Percentiles rank a stretch among this genome's conserved stretches.
These are phyloP conservation scores for Smallanthus sonchifolius DNA, from an alignment of 129 eudicot genomes.

Conservation along the genomic window DNA sequence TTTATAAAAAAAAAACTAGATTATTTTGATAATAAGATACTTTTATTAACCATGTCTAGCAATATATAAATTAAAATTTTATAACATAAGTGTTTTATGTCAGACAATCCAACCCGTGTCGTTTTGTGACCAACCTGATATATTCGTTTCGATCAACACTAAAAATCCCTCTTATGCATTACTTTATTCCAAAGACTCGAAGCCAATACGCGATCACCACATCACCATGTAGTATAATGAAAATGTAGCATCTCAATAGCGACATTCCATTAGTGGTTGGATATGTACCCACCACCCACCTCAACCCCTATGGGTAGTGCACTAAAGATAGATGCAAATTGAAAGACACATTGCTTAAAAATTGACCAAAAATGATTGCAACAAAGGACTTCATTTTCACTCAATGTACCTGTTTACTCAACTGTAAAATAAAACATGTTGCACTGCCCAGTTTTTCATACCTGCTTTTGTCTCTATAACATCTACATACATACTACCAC, in stretches of 20 bases:
- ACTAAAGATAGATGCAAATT: conserved; percentile 16
- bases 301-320: conserved; percentile 19
- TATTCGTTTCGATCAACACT: not conserved
- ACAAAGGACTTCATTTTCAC: conserved; percentile 48
- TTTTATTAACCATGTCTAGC: not conserved
- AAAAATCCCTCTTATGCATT: not conserved
- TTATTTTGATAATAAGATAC: no score
- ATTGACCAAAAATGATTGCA: conserved; percentile 54
- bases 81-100: not conserved
- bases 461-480: conserved; percentile 17
- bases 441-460: conserved; percentile 16
- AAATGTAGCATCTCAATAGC: not conserved
- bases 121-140: not conserved
- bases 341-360: conserved; percentile 55
- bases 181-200: not conserved
- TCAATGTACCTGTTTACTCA: conserved; percentile 36
- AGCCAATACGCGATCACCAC: not conserved
- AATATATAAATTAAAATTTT: not conserved
- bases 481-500: conserved; percentile 14
- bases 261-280: conserved; percentile 20
- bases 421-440: conserved; percentile 27
- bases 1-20: not conserved
- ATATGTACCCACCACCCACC: conserved; percentile 32
- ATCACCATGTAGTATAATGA: not conserved
- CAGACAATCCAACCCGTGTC: not conserved